phyloP scores from a whole-genome alignment of 2,329 filamentous ascomycete genomes.

The Sclerotiophoma versabilis region DNA sequence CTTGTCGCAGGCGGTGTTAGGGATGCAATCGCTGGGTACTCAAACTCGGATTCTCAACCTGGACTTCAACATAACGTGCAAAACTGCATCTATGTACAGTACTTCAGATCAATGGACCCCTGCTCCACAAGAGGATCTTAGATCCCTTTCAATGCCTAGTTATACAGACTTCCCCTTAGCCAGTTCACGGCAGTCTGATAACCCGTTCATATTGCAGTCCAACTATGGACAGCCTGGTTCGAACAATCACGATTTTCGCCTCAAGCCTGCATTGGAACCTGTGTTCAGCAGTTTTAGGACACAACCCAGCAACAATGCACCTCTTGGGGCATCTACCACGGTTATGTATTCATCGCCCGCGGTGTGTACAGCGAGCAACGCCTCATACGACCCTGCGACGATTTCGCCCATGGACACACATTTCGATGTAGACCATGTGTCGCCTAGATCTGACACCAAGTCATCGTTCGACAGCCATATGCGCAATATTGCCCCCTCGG shows the following conservation, averaged over 20 bases:
- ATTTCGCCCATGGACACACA: slow-evolving; percentile 17
- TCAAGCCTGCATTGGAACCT: neutral
- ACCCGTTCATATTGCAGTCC: neutral
- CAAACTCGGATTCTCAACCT: neutral
- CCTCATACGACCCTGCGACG: neutral
- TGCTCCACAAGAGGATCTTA: neutral
- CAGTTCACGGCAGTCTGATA: neutral
- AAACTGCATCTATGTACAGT: neutral
- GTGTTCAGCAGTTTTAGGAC: neutral
- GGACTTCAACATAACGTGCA: neutral
- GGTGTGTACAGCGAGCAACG: slow-evolving; percentile 12
- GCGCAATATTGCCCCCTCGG: neutral
- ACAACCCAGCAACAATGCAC: neutral
- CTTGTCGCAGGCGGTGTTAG: slow-evolving; percentile 10
- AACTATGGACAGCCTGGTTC: neutral
- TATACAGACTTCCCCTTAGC: neutral
- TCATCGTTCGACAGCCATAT: neutral
- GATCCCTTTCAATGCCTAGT: neutral
- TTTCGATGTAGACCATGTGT: slow-evolving; percentile 11
- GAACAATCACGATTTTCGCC: neutral
- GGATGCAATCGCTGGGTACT: neutral
- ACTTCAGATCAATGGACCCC: slow-evolving; percentile 1
- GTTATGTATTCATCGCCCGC: neutral
- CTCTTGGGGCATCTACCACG: neutral
- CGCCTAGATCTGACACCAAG: slow-evolving; percentile 3